These are phyloP conservation scores for Zanthoxylum bungeanum DNA, from an alignment of 345 rosid species.

Conservation along the genomic window DNA sequence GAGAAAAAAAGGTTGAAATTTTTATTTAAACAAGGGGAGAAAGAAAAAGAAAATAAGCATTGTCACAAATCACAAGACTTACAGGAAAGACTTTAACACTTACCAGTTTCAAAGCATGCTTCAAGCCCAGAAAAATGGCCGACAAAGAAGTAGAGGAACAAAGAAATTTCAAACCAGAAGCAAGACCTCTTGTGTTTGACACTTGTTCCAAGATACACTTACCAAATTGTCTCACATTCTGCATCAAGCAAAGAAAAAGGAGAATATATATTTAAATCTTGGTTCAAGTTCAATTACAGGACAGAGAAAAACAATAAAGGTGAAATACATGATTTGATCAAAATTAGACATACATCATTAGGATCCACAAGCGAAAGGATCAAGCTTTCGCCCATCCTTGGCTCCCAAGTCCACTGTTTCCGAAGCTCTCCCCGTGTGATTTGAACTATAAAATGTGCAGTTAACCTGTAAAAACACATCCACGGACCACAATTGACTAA, in stretches of 20 bases:
- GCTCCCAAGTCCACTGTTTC: conserved; percentile 94
- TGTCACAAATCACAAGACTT: conserved; percentile 5
- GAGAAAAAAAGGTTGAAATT: background rate
- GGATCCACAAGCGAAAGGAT: conserved; percentile 87
- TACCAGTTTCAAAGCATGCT: conserved; percentile 81
- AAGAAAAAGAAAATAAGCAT: background rate
- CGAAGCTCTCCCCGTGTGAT: conserved; percentile 58
- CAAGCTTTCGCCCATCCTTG: conserved; percentile 79
- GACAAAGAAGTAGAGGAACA: conserved; percentile 51
- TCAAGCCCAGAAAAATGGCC: conserved; percentile 63
- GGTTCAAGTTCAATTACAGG: conserved; percentile 12
- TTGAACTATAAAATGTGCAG: conserved; percentile 65
- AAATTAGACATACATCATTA: conserved; percentile 53
- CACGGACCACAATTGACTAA: background rate
- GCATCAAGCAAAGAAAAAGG: conserved; percentile 30
- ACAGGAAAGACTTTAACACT: conserved; percentile 22
- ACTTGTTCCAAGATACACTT: conserved; percentile 86
- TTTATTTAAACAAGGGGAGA: background rate
- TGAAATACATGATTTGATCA: background rate
- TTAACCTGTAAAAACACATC: conserved; percentile 54
- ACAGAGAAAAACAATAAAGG: background rate
- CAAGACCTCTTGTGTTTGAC: conserved; percentile 78
- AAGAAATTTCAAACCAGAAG: conserved; percentile 83
- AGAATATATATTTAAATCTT: conserved; percentile 7
- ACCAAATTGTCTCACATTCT: conserved; percentile 85